A percentile compares a stretch with the other conserved stretches of the same genome.
phyloP scores from a whole-genome alignment of 2,329 filamentous ascomycete species.

The Colletotrichum sp. region DNA sequence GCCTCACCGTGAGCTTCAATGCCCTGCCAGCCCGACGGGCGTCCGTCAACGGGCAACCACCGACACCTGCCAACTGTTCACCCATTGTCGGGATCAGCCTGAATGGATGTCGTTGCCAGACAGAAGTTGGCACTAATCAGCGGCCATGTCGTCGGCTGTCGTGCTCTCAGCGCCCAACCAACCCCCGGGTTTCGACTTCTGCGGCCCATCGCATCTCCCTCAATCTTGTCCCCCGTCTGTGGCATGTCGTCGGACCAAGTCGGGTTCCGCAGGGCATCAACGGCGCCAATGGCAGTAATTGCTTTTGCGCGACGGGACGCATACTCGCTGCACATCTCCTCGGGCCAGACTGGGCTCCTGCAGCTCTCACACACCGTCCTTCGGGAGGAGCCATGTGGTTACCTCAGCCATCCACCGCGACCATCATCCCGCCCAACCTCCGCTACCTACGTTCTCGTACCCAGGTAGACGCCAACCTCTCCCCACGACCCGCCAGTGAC shows the following conservation, averaged over 20 bases:
- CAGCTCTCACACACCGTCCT: conserved; percentile 7
- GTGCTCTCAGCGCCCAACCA: conserved; percentile 12
- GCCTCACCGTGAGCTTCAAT: not conserved
- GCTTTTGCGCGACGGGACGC: not conserved
- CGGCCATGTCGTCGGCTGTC: not conserved
- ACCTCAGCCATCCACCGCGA: conserved; percentile 9
- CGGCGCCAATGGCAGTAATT: not conserved
- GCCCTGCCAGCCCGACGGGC: not conserved
- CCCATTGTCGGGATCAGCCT: not conserved
- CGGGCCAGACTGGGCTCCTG: conserved; percentile 11
- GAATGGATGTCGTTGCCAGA: not conserved
- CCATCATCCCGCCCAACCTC: conserved; percentile 6
- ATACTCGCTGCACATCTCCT: not conserved
- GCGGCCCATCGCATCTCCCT: not conserved
- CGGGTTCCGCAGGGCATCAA: conserved; percentile 12
- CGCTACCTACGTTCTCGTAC: not conserved
- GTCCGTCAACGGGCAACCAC: not conserved
- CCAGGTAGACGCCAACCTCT: not conserved
- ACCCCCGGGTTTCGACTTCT: not conserved
- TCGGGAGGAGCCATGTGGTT: conserved; percentile 19
- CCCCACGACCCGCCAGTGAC: not conserved
- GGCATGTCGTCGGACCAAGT: conserved; percentile 11
- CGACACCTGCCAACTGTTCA: not conserved
- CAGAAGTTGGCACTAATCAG: not conserved
- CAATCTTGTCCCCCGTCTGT: not conserved